Conservation (phyloP, 164 flowering plant species). For the Vitis vinifera region DNA sequence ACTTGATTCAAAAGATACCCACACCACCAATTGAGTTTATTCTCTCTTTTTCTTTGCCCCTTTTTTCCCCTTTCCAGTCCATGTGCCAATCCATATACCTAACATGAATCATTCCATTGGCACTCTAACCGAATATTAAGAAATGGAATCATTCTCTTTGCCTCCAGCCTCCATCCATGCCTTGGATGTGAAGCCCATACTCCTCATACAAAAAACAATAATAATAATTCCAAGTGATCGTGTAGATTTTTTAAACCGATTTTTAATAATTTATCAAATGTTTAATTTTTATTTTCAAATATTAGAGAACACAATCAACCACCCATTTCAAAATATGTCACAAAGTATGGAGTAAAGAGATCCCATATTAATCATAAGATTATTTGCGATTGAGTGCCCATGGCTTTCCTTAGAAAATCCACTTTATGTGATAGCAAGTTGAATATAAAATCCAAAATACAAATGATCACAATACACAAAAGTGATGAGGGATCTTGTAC, state of each 20-base stretch:
- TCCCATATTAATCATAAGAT: too few relatives aligned
- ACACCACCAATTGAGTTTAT: background rate
- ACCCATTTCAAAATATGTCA: too few relatives aligned
- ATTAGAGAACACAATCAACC: too few relatives aligned
- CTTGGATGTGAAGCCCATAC: too few relatives aligned
- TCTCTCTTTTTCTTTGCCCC: background rate
- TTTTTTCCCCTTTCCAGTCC: background rate
- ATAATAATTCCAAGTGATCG: too few relatives aligned
- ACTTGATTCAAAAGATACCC: background rate
- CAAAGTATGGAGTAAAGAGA: too few relatives aligned
- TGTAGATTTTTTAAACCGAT: too few relatives aligned
- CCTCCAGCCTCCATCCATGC: background rate
- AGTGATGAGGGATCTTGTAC: slow-evolving; percentile 3
- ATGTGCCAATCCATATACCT: slow-evolving; percentile 17
- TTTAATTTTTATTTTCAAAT: too few relatives aligned
- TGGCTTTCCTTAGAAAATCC: background rate
- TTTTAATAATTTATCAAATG: too few relatives aligned
- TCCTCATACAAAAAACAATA: too few relatives aligned
- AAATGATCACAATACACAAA: background rate
- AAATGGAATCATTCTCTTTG: slow-evolving; percentile 18
- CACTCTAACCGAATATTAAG: slow-evolving; percentile 1
- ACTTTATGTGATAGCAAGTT: background rate
- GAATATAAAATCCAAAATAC: background rate
- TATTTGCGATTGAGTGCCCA: background rate
- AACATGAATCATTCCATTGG: slow-evolving; percentile 24